These are phyloP conservation scores for fission yeast (Schizosaccharomyces pombe) DNA, from an alignment of 805 yeast species.

Conservation along the genomic window ASM294v3 CU329670.1:5094001-5094500, in stretches of 20 bases:
- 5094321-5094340: constrained; percentile 13
- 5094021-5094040: constrained; percentile 88
- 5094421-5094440: constrained; percentile 76
- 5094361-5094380: constrained; percentile 98
- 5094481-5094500: constrained; percentile 89
- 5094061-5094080: constrained; percentile 62
- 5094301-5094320: constrained; percentile 11
- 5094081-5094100: constrained; percentile 86
- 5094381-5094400: constrained; percentile 88
- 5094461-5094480: constrained; percentile 94
- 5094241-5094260: constrained; percentile 24
- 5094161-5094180: constrained; percentile 96
- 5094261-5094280: constrained; percentile 14
- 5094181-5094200: constrained; percentile 66
- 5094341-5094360: constrained; percentile 25
- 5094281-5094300: constrained; percentile 4
- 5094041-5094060: constrained; percentile 92
- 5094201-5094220: constrained; percentile 76
- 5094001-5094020: constrained; percentile 87
- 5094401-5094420: constrained; percentile 35
- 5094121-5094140: constrained; percentile 85
- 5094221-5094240: constrained; percentile 97
- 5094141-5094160: constrained; percentile 78
- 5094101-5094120: constrained; percentile 76
- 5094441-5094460: constrained; percentile 86